phyloP scores from a whole-genome alignment of 202 grass and related monocot genomes.

The Eragrostis tef region DNA sequence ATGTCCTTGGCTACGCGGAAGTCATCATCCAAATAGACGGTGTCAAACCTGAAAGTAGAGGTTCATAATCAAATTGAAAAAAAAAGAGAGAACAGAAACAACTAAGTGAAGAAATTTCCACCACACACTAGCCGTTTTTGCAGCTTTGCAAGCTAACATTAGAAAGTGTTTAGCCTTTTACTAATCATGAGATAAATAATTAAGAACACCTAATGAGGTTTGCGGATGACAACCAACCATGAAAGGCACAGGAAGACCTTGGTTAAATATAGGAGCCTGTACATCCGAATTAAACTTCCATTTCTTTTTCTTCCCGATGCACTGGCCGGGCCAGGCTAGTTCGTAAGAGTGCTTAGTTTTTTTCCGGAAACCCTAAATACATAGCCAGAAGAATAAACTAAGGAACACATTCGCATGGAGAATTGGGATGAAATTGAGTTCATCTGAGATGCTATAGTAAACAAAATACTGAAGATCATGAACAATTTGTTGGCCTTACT shows the following conservation, averaged over 20 bases:
- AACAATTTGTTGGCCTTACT: not conserved
- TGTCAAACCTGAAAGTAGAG: constrained; percentile 83
- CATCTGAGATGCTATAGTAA: constrained; percentile 1
- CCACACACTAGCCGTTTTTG: not conserved
- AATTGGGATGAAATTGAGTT: not conserved
- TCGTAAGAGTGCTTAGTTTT: not conserved
- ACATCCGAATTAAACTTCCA: not conserved
- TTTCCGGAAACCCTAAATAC: not conserved
- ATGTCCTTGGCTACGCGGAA: constrained; percentile 95
- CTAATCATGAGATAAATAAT: not conserved
- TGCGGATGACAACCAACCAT: not conserved
- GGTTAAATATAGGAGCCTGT: not conserved
- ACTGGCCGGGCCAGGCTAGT: not conserved
- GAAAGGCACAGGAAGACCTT: not conserved
- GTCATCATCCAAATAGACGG: constrained; percentile 89
- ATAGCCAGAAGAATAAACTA: not conserved
- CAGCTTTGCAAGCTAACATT: constrained; percentile 15
- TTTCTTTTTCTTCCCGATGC: not conserved
- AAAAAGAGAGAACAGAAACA: not conserved
- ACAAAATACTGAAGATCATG: not conserved
- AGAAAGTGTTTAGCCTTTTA: constrained; percentile 10
- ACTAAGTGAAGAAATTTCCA: constrained; percentile 23
- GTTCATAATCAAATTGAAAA: constrained; percentile 24
- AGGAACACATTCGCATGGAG: not conserved
- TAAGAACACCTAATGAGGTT: not conserved